Evolutionary conservation across 495 filamentous ascomycete genomes (phyloP).

Genomic region (Talaromyces trachyspermus): DNA sequence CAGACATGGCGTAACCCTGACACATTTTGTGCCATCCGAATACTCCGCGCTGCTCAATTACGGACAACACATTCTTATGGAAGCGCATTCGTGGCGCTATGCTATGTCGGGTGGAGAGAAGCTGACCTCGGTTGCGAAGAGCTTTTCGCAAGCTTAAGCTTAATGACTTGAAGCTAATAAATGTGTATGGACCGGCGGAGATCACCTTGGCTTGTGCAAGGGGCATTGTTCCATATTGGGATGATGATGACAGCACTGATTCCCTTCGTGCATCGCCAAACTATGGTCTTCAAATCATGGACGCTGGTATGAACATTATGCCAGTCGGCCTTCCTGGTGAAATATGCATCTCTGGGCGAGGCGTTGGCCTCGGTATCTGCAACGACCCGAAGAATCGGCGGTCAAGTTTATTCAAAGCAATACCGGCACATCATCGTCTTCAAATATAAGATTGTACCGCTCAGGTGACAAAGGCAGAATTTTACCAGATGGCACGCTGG

Average conservation of each 20-base stretch:
- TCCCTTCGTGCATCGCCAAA: neutral
- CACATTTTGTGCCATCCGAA: constrained; percentile 35
- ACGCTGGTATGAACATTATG: neutral
- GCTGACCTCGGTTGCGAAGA: constrained; percentile 12
- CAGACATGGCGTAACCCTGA: constrained; percentile 27
- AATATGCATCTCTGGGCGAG: constrained; percentile 1
- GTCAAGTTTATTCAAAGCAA: neutral
- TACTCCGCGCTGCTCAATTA: constrained; percentile 28
- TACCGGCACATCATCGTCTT: neutral
- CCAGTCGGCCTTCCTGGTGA: neutral
- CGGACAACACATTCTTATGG: constrained; percentile 9
- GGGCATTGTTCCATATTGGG: neutral
- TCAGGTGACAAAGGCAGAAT: constrained; percentile 15
- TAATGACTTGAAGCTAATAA: constrained; percentile 18
- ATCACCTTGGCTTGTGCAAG: constrained; percentile 10
- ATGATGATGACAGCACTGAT: neutral
- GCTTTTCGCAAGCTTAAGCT: constrained; percentile 17
- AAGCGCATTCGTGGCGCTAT: neutral
- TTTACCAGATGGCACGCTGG: constrained; percentile 19
- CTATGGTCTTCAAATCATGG: neutral
- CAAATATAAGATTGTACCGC: neutral
- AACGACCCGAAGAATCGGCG: neutral
- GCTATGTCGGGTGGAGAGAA: constrained; percentile 18
- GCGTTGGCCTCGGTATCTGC: neutral
- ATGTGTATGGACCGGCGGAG: constrained; percentile 30